Evolutionary conservation across 139 green algal species (phyloP), one percentile per base, ranked within the genome.

Genomic region (Marvania coccoides): DNA sequence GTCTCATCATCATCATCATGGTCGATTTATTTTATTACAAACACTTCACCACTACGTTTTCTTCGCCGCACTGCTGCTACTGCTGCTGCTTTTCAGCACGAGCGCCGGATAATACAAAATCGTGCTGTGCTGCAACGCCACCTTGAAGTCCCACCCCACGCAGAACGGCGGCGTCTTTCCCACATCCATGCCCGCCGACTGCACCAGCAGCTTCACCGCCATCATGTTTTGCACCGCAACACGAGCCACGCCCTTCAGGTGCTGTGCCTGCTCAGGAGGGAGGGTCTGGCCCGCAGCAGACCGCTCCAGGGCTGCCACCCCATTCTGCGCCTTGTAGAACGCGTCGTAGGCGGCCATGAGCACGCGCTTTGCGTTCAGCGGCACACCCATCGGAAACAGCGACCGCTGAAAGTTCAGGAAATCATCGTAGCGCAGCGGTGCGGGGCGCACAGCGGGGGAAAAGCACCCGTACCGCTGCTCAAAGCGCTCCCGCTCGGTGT

Each of bases 401-500:
- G 42, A 51, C 42, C 42, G 42, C 40, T 45, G n/a, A 28, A 9
- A 38, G 19, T 10, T 23, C 26, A 48, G 19, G 53, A 56, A 90
- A 24, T 90, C 73, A 2, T 55, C 30, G 37, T 79, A 76, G 0
- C 23, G 26, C 26, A 88, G 61, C 1, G 74, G 72, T 47, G 74
- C 58, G 1, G 83, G 83, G 9, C 72, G 71, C 33, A 31, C 8
- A 60, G 82, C 61, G 12, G 40, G 30, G n/a, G 73, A 63, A 24
- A 92, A 72, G 26, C 58, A 34, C 10, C 29, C 63, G 64, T 90
- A 93, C 47, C 86, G 85, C 81, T 92, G 85, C 51, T 84, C 76
- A 63, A 80, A 92, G 26, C 76, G 74, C 56, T 90, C 64, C 45
- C 40, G 48, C 47, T 74, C 53, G 4, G n/a, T 63, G 74, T 85